Evolutionary conservation across 441 rosid species (phyloP).

Genomic region (Gossypium schwendimanii): DNA sequence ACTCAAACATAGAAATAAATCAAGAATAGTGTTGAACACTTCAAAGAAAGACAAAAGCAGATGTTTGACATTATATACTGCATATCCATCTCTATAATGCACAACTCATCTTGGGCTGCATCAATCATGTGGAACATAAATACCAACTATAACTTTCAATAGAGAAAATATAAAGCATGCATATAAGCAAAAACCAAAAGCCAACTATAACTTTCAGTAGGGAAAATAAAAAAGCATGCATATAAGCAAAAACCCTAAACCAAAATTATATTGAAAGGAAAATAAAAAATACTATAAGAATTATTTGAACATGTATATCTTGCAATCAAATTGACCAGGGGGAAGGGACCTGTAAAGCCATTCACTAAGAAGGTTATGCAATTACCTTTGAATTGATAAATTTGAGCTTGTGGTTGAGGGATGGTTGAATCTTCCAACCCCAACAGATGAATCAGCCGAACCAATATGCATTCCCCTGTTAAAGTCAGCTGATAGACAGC

Average conservation of each 20-base stretch:
- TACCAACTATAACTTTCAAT: not conserved
- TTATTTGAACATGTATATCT: too few relatives aligned
- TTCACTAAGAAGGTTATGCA: not conserved
- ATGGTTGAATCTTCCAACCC: slow-evolving; percentile 35
- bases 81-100: slow-evolving; percentile 4
- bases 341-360: not conserved
- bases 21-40: slow-evolving; percentile 3
- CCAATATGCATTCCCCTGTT: slow-evolving; percentile 68
- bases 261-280: not conserved
- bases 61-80: not conserved
- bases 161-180: not conserved
- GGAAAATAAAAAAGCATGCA: not conserved
- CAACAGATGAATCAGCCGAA: slow-evolving; percentile 41
- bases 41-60: not conserved
- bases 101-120: slow-evolving; percentile 3
- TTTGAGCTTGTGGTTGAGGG: slow-evolving; percentile 40
- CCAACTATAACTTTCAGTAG: not conserved
- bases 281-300: not conserved
- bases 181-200: not conserved
- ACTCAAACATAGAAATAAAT: slow-evolving; percentile 12
- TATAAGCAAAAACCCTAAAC: not conserved
- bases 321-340: too few relatives aligned
- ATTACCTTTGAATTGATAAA: slow-evolving; percentile 61
- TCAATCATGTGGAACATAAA: not conserved
- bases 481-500: slow-evolving; percentile 51